Evolutionary conservation across 106 monocot genomes (phyloP), one percentile per base, ranked within the genome.

Genomic region (Dioscorea zingiberensis): DNA sequence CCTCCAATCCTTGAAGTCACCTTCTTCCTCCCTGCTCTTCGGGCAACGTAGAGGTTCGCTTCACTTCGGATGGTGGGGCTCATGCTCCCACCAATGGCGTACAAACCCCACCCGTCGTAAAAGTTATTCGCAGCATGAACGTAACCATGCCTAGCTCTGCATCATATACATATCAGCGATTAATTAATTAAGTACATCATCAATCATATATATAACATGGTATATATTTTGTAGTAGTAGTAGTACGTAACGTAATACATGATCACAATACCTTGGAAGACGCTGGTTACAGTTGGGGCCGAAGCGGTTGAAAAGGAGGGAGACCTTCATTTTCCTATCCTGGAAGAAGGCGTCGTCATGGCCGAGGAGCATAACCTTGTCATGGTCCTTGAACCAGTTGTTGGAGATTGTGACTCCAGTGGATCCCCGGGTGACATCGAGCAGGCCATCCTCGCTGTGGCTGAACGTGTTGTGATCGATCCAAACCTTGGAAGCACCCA

Each of bases 301-400:
- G 32, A 88, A 88, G 5, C 78, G 81, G 67, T 88, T 88, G 75
- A 79, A 81, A 9, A 55, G 73, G 18, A 88, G 68, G 4, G 88
- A 84, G 11, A 84, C 84, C 46, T 38, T 63, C 88, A 88, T 88
- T 9, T 27, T 46, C 13, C 58, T 21, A 58, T 88, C 88, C 7
- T 57, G 47, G n/a, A 76, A 16, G 73, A 62, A 84, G 44, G 67
- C 61, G 55, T 88, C 84, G 13, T 88, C 76, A 57, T 88, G 88
- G 25, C 88, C 88, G 13, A 88, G 78, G 26, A 88, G 84, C 88
- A 88, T 88, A 21, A 88, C 88, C 81, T 88, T 88, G 81, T 88
- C 78, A 23, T 88, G 88, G 27, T 81, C 32, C 14, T 32, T 66
- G 75, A 81, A 81, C 80, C 80, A 81, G 71, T 76, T 81, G 61